A percentile compares a stretch with the other conserved stretches of the same genome.
Evolutionary conservation across 768 basidiomycete species (phyloP).

Genomic region (Pleurotus ostreatus): DNA sequence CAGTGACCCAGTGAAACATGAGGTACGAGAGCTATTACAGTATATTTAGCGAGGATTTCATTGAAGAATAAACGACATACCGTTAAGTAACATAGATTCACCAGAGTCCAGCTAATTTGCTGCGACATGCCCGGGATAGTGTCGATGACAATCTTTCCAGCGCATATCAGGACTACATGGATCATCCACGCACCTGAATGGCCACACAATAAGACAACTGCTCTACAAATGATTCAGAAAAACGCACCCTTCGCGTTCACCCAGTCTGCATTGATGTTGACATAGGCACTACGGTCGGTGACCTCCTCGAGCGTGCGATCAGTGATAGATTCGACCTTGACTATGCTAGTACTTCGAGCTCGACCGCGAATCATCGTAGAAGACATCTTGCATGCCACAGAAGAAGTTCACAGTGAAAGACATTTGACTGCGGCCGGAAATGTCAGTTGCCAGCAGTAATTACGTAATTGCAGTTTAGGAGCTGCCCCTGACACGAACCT

Average conservation of each 20-base stretch:
- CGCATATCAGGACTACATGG: constrained; percentile 87
- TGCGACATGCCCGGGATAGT: constrained; percentile 92
- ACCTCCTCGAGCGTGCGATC: constrained; percentile 68
- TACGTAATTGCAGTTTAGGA: no score
- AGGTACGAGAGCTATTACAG: constrained; percentile 79
- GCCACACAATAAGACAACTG: background rate
- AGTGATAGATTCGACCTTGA: constrained; percentile 83
- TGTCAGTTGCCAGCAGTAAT: no score
- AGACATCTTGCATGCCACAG: constrained; percentile 2
- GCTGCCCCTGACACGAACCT: no score
- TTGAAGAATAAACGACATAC: constrained; percentile 44
- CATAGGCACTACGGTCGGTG: constrained; percentile 75
- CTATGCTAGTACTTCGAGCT: constrained; percentile 66
- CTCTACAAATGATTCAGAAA: background rate
- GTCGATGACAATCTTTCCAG: constrained; percentile 91
- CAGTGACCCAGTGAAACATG: constrained; percentile 98
- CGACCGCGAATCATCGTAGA: constrained; percentile 27
- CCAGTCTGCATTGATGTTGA: constrained; percentile 89
- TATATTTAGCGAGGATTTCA: background rate
- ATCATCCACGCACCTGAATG: constrained; percentile 92
- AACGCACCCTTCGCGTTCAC: constrained; percentile 84
- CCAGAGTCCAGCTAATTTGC: constrained; percentile 92
- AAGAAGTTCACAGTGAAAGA: no score
- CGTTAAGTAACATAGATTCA: constrained; percentile 85
- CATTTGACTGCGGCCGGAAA: no score